phyloP scores from a whole-genome alignment of 2,329 filamentous ascomycete species.

The Calonectria multiphialidica region DNA sequence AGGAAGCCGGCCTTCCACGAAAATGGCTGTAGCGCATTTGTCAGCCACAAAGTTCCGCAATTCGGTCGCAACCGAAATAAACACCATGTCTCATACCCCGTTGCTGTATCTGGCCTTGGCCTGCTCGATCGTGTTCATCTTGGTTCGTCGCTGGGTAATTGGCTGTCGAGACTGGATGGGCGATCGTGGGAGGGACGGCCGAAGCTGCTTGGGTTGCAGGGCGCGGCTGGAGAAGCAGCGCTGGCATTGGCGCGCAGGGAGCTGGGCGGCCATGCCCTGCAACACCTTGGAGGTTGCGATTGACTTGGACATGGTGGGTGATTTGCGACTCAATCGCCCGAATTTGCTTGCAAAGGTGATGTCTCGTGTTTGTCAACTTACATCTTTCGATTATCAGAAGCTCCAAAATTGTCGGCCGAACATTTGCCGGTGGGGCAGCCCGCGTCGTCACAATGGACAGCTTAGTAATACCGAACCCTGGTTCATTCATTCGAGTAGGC shows the following conservation, averaged over 20 bases:
- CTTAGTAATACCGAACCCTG: constrained; percentile 40
- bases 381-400: constrained; percentile 44
- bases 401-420: constrained; percentile 40
- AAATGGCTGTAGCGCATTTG: constrained; percentile 75
- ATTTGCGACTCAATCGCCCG: constrained; percentile 18
- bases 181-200: constrained; percentile 48
- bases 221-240: constrained; percentile 56
- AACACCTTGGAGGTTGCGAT: constrained; percentile 51
- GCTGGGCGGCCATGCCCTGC: constrained; percentile 47
- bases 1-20: constrained; percentile 91
- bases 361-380: constrained; percentile 36
- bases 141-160: constrained; percentile 53
- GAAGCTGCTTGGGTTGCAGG: constrained; percentile 50
- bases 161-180: constrained; percentile 49
- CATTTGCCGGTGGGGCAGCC: constrained; percentile 38
- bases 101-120: constrained; percentile 69
- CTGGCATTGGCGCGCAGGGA: constrained; percentile 53
- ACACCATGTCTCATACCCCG: constrained; percentile 56
- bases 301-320: constrained; percentile 54
- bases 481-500: constrained; percentile 10
- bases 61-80: background rate
- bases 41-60: constrained; percentile 36
- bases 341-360: constrained; percentile 31
- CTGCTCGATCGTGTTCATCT: constrained; percentile 68
- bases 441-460: background rate